phyloP scores from a whole-genome alignment of 2,329 filamentous ascomycete species.

The Emydomyces testavorans region DNA sequence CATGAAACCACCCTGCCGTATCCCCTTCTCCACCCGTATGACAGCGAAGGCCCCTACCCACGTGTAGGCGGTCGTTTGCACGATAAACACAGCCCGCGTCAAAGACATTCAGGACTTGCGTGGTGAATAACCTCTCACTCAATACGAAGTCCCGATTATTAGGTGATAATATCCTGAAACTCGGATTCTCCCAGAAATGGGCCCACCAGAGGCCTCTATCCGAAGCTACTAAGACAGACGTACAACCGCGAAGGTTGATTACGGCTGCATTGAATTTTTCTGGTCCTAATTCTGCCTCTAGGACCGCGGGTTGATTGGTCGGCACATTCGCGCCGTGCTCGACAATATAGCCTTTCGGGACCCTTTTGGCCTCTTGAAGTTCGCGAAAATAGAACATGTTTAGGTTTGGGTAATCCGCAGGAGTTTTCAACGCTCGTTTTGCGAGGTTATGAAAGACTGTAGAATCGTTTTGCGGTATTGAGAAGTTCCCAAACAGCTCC shows the following conservation, averaged over 20 bases:
- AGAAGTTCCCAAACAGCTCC: background rate
- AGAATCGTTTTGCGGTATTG: background rate
- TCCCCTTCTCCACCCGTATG: background rate
- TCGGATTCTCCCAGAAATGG: slow-evolving; percentile 7
- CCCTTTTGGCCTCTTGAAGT: background rate
- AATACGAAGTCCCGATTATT: background rate
- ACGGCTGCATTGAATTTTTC: background rate
- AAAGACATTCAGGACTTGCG: background rate
- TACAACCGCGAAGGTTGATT: slow-evolving; percentile 1
- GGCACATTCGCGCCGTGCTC: background rate
- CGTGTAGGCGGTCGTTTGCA: background rate
- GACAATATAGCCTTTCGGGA: background rate
- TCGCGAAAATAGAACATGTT: background rate
- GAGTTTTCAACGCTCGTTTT: background rate
- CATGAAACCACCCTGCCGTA: background rate
- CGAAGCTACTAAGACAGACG: slow-evolving; percentile 1
- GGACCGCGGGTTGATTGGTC: background rate
- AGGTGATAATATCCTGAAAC: background rate
- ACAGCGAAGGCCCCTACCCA: background rate
- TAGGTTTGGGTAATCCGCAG: background rate
- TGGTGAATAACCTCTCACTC: background rate
- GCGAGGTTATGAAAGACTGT: background rate
- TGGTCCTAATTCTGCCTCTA: background rate
- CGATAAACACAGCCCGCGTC: background rate
- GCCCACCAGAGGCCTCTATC: slow-evolving; percentile 1